Evolutionary conservation across 306 rosid genomes (phyloP), one percentile per base, ranked within the genome.

Genomic region (Cucurbita argyrosperma): DNA sequence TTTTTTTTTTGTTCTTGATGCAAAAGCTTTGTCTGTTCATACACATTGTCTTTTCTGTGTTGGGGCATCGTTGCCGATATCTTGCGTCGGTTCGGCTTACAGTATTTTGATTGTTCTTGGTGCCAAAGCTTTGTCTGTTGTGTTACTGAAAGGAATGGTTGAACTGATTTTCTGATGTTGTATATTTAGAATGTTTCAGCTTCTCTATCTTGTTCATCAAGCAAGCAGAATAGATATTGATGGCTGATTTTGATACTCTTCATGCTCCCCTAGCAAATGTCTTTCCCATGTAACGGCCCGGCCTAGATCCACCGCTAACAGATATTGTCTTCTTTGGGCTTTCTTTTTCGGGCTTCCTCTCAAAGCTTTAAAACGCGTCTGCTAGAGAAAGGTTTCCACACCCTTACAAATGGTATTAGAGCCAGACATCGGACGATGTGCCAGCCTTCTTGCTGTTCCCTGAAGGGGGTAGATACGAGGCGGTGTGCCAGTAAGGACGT

Each of bases 21-120:
- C 52, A 30, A 26, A 66, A 43, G 5, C 39, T 10, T 0, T 43
- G 38, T 5, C 9, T 66, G 54, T 65, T 45, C 35, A 43, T 43
- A 18, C 7, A 5, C 18, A 45, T 40, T 40, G 23, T 39, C 30
- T 39, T 63, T 15, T 63, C 50, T 63, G 70, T 63, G 23, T 39
- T 38, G 35, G 35, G 89, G 83, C 55, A 4, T 93, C 6, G 74
- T 90, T 38, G 80, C 97, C 4, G 97, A 89, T 81, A 77, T 90
- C 76, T 86, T 86, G 57, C 92, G 87, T 74, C 76, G 74, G 72
- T 47, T 85, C 62, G 87, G 89, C 79, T 76, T 26, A 23, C 12
- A 21, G 56, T 49, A 30, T 68, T 46, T 50, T 68, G 3, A 9
- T 30, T 67, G 37, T 46, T n/a, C 40, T 21, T 46, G 19, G 10